These are phyloP conservation scores for Sporothrix globosa DNA, from an alignment of 2,329 filamentous ascomycete genomes.

Conservation along the genomic window DNA sequence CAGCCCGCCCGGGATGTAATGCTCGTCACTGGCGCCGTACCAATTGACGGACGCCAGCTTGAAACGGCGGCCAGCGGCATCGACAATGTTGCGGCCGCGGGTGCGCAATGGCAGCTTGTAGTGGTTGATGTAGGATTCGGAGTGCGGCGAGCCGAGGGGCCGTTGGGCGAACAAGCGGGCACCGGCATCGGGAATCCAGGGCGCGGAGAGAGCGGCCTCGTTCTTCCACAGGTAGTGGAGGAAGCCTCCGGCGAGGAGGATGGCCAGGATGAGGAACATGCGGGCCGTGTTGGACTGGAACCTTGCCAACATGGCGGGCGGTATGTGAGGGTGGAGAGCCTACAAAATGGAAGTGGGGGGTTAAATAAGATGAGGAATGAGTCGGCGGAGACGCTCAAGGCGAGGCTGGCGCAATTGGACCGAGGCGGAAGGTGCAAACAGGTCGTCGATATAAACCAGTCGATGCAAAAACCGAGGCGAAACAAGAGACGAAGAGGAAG, in stretches of 20 bases:
- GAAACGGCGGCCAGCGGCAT: conserved; percentile 59
- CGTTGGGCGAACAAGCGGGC: conserved; percentile 53
- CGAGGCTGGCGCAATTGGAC: conserved; percentile 1
- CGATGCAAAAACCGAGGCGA: background rate
- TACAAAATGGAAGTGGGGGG: background rate
- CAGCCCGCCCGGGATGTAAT: conserved; percentile 66
- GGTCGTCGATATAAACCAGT: background rate
- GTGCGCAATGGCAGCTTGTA: conserved; percentile 64
- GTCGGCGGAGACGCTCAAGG: background rate
- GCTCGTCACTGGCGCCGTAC: conserved; percentile 71
- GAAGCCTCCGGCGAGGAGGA: conserved; percentile 47
- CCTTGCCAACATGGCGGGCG: conserved; percentile 29
- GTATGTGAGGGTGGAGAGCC: background rate
- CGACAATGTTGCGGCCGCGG: conserved; percentile 63
- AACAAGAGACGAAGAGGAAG: background rate
- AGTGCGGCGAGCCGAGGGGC: conserved; percentile 52
- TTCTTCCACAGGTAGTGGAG: conserved; percentile 51
- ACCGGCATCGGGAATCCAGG: conserved; percentile 56
- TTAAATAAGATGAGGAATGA: background rate
- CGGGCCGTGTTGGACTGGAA: conserved; percentile 36
- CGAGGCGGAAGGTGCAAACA: background rate
- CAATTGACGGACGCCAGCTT: conserved; percentile 69
- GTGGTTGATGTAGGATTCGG: conserved; percentile 49
- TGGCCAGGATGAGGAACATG: conserved; percentile 47
- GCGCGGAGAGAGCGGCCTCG: conserved; percentile 50